These are phyloP conservation scores for Vigna reflexopilosa DNA, from an alignment of 306 rosid genomes.

Conservation along the genomic window DNA sequence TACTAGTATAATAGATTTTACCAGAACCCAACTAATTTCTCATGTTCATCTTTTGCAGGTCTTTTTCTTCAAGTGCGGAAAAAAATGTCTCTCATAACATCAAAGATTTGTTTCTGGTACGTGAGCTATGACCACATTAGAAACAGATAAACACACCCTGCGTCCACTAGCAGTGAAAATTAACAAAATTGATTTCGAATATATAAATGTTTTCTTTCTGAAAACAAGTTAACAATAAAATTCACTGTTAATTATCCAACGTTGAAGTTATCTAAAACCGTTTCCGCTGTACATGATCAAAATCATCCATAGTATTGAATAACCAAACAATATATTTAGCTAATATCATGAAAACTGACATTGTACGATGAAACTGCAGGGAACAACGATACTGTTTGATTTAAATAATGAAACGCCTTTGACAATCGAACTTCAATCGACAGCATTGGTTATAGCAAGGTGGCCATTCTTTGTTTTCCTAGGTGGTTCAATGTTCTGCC, in stretches of 20 bases:
- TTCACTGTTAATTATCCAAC: too few species aligned
- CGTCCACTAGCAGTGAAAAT: not conserved
- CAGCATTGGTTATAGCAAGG: slow-evolving; percentile 44
- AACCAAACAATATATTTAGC: not conserved
- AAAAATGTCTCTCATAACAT: slow-evolving; percentile 68
- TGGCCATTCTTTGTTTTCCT: slow-evolving; percentile 97
- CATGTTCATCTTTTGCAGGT: slow-evolving; percentile 55
- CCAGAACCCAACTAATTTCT: slow-evolving; percentile 37
- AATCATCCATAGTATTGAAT: not conserved
- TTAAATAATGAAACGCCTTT: slow-evolving; percentile 56
- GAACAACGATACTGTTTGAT: slow-evolving; percentile 59
- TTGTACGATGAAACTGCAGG: slow-evolving; percentile 53
- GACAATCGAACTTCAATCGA: slow-evolving; percentile 44
- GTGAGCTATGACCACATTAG: slow-evolving; percentile 16
- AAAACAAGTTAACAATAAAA: not conserved
- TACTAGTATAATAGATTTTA: not conserved
- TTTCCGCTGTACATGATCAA: too few species aligned
- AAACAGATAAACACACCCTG: not conserved
- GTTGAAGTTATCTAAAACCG: not conserved
- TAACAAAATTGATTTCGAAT: too few species aligned
- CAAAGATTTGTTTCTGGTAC: slow-evolving; percentile 55
- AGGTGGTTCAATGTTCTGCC: slow-evolving; percentile 92
- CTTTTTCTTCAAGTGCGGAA: slow-evolving; percentile 54
- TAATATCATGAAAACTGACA: slow-evolving; percentile 20
- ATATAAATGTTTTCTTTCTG: too few species aligned